A percentile compares a stretch with the other conserved stretches of the same genome.
Conservation (phyloP, 352 stramenopile genomes). For the Saprolegnia parasitica region DNA sequence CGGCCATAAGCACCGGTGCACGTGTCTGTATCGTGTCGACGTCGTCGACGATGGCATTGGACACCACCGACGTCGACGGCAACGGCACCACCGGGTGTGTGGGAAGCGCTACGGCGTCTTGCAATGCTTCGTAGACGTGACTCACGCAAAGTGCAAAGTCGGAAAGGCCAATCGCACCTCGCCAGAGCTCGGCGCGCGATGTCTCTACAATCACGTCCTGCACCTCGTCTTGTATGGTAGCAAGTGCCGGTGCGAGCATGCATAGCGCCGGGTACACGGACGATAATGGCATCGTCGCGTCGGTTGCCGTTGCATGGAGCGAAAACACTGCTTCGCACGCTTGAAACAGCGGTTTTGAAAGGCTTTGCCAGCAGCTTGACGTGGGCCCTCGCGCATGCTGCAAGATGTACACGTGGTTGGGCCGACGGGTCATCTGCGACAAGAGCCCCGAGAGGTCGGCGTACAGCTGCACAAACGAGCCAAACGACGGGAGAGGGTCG, state of each 20-base stretch:
- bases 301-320: neutral
- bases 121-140: neutral
- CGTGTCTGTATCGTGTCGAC: neutral
- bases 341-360: neutral
- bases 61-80: too few relatives aligned
- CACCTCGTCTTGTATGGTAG: neutral
- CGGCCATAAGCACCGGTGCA: neutral
- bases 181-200: neutral
- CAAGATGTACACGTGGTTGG: neutral
- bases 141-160: neutral
- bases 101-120: neutral
- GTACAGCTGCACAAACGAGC: neutral
- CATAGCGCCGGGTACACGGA: neutral
- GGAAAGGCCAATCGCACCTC: neutral
- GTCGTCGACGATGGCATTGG: neutral
- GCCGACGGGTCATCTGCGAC: neutral
- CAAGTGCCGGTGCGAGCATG: neutral
- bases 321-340: neutral
- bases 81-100: neutral
- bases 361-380: neutral
- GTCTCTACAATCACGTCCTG: neutral
- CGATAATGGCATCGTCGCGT: neutral
- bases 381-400: neutral
- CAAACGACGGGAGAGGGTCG: neutral
- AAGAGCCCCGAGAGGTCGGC: neutral